These are phyloP conservation scores for Fusarium newnesense DNA, from an alignment of 2,329 filamentous ascomycete genomes.

Conservation along the genomic window DNA sequence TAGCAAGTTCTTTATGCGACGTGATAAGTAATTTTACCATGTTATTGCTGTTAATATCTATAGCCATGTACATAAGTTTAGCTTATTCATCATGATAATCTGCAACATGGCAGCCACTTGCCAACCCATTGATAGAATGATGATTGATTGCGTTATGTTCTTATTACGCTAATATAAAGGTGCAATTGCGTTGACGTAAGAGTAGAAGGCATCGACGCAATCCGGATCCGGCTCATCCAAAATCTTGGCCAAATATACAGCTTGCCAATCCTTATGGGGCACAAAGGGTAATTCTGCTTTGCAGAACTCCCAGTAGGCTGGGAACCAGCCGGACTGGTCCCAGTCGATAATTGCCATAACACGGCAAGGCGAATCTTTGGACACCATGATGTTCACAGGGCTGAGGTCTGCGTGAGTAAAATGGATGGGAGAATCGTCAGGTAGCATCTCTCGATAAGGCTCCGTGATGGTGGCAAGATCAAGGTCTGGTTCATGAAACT, in stretches of 20 bases:
- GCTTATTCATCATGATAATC: too few species aligned
- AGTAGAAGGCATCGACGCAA: neutral
- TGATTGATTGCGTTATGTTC: neutral
- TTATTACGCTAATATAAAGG: neutral
- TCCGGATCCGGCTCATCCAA: neutral
- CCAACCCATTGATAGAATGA: too few species aligned
- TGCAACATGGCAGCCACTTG: too few species aligned
- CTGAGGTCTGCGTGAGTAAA: constrained; percentile 32
- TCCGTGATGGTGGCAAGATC: neutral
- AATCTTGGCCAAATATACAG: neutral
- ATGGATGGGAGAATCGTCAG: neutral
- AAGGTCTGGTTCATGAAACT: neutral
- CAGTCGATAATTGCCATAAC: neutral
- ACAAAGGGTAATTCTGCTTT: neutral
- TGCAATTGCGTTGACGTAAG: neutral
- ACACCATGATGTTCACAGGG: constrained; percentile 28
- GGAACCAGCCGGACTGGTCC: neutral
- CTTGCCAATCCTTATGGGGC: neutral
- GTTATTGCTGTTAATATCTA: too few species aligned
- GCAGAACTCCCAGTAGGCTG: neutral
- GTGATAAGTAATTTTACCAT: too few species aligned
- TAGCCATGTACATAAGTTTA: too few species aligned
- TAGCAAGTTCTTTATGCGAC: neutral
- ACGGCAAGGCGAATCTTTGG: neutral
- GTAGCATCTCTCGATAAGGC: neutral